Evolutionary conservation across 805 yeast species (phyloP), one percentile per base, ranked within the genome.

Genomic region (Myxozyma geophila): DNA sequence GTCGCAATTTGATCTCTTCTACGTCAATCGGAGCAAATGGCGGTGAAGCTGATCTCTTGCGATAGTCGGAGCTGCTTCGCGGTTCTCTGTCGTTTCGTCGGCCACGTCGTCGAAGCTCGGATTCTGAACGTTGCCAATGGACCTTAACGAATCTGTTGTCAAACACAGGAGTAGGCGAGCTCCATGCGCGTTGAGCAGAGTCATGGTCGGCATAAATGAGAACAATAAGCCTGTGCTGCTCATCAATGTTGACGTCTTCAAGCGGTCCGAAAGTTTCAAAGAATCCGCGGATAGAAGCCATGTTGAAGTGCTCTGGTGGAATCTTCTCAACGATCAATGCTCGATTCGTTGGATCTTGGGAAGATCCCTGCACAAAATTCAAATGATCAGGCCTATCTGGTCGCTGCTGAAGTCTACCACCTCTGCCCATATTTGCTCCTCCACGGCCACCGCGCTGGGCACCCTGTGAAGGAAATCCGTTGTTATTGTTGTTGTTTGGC

Each of bases 61-160:
- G 44, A 13, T 35, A 10, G 13, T 19, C 0, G 6, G 48, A 35
- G 19, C 46, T 8, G 13, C 10, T 47, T 17, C 55, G 39, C 23
- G 39, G 33, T 23, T 39, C 15, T 39, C 51, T 46, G 15, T 33
- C 54, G 7, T 47, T 54, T 7, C 62, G 49, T 1, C 53, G 47
- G 19, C 54, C 58, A 7, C 52, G 49, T 0, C 62, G n/a, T 40
- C 41, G 35, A 8, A n/a, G 35, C 39, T 64, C 68, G 23, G 43
- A 66, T 36, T 63, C 67, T 10, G 69, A 63, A 50, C 64, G 67
- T 28, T 76, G 75, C 79, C 81, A 82, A 70, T 71, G 81, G 46
- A 82, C 77, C 70, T 82, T 82, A 65, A 82, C 77, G 64, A 81
- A 81, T 57, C 85, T 77, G 74, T 82, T 82, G 58, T 77, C 78